phyloP scores from a whole-genome alignment of 2,329 filamentous ascomycete genomes.

The Penicillium sp. region DNA sequence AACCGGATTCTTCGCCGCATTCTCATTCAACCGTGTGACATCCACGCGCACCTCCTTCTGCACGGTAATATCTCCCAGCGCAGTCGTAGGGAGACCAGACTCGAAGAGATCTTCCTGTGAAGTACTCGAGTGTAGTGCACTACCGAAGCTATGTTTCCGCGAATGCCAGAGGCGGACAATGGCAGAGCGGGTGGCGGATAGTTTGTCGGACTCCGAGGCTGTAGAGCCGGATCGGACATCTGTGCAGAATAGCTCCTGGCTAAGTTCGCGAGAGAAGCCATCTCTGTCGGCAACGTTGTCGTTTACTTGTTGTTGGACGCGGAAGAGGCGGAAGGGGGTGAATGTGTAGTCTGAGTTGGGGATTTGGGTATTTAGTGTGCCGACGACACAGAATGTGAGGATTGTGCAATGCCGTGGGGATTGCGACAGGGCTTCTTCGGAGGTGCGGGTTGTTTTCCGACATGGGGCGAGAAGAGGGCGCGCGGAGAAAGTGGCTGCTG shows the following conservation, averaged over 20 bases:
- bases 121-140: neutral
- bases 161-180: constrained; percentile 24
- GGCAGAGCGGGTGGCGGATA: constrained; percentile 20
- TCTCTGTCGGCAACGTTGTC: constrained; percentile 56
- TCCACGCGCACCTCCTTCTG: constrained; percentile 63
- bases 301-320: constrained; percentile 64
- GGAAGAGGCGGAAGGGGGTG: constrained; percentile 65
- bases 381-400: constrained; percentile 60
- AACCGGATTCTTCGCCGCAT: constrained; percentile 14
- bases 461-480: constrained; percentile 40
- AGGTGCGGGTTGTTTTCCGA: constrained; percentile 18
- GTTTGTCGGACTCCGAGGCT: constrained; percentile 23
- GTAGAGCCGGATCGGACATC: constrained; percentile 26
- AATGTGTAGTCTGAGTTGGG: constrained; percentile 57
- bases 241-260: constrained; percentile 59
- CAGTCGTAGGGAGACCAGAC: constrained; percentile 3
- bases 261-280: constrained; percentile 60
- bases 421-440: constrained; percentile 30
- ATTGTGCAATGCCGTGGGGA: constrained; percentile 36
- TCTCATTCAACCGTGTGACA: constrained; percentile 31
- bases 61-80: constrained; percentile 61
- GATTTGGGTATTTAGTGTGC: constrained; percentile 60
- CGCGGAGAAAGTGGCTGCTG: constrained; percentile 38
- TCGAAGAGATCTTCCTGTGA: constrained; percentile 26
- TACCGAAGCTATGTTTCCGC: constrained; percentile 3